These are phyloP conservation scores for Paraleonurus japonicus DNA, from an alignment of 257 asterid species.

Conservation along the genomic window DNA sequence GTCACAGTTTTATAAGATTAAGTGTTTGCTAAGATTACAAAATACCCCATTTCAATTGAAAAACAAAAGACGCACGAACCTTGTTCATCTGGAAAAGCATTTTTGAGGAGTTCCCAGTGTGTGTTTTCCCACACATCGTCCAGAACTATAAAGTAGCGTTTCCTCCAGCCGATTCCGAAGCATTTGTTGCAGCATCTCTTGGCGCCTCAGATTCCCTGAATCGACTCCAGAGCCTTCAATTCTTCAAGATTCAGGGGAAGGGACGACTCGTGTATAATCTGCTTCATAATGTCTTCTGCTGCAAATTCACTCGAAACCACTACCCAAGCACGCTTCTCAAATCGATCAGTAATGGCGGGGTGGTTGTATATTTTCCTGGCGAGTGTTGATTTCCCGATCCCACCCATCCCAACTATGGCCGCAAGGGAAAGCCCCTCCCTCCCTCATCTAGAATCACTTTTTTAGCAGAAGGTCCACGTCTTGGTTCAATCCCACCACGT, in stretches of 20 bases:
- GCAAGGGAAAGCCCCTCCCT: background rate
- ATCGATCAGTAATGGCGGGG: no score
- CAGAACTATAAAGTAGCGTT: no score
- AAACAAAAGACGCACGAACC: background rate
- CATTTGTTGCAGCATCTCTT: background rate
- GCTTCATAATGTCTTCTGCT: no score
- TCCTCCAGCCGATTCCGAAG: background rate
- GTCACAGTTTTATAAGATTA: no score
- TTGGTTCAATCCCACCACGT: slow-evolving; percentile 14
- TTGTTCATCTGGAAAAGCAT: background rate
- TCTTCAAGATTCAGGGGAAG: background rate
- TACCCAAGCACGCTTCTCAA: no score
- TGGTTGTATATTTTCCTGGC: no score
- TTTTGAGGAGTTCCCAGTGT: background rate
- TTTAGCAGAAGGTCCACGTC: background rate
- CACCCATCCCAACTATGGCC: slow-evolving; percentile 11
- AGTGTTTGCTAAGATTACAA: no score
- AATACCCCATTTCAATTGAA: no score
- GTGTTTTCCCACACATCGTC: background rate
- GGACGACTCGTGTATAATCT: no score
- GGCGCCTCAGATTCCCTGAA: background rate
- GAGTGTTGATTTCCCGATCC: background rate
- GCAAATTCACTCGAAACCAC: no score
- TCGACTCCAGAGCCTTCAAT: background rate
- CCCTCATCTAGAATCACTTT: background rate